phyloP scores from a whole-genome alignment of 2,329 filamentous ascomycete species.

The Venturia carpophila region DNA sequence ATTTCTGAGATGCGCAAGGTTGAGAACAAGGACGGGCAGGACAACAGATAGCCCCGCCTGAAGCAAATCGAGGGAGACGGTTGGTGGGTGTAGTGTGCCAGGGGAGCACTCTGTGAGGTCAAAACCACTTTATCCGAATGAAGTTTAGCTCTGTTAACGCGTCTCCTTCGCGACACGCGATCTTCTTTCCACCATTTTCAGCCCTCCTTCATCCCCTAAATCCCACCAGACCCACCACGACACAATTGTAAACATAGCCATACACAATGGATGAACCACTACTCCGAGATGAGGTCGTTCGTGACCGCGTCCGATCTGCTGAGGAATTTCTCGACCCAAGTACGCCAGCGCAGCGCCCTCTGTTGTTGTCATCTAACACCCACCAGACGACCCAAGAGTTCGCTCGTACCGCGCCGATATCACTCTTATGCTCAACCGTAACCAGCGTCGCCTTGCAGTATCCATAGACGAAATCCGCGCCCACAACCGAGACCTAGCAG shows the following conservation, averaged over 20 bases:
- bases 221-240: background rate
- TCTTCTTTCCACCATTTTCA: slow-evolving; percentile 1
- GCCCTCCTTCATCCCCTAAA: background rate
- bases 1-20: background rate
- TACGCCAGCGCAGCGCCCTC: slow-evolving; percentile 39
- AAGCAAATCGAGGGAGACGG: background rate
- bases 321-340: slow-evolving; percentile 90
- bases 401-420: slow-evolving; percentile 75
- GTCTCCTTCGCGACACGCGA: slow-evolving; percentile 7
- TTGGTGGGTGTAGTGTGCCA: too few relatives aligned
- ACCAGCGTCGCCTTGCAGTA: slow-evolving; percentile 50
- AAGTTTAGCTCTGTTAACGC: background rate
- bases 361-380: slow-evolving; percentile 21
- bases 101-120: background rate
- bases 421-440: slow-evolving; percentile 62
- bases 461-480: slow-evolving; percentile 73
- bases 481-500: slow-evolving; percentile 75
- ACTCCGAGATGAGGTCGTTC: slow-evolving; percentile 67
- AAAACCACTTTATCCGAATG: background rate
- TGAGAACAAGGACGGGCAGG: background rate
- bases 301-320: slow-evolving; percentile 78
- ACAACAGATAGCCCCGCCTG: background rate
- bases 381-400: slow-evolving; percentile 44
- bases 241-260: slow-evolving; percentile 3
- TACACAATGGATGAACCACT: slow-evolving; percentile 6